phyloP scores from a whole-genome alignment of 2,329 filamentous ascomycete genomes.

The Immersiporthe knoxdaviesiana region DNA sequence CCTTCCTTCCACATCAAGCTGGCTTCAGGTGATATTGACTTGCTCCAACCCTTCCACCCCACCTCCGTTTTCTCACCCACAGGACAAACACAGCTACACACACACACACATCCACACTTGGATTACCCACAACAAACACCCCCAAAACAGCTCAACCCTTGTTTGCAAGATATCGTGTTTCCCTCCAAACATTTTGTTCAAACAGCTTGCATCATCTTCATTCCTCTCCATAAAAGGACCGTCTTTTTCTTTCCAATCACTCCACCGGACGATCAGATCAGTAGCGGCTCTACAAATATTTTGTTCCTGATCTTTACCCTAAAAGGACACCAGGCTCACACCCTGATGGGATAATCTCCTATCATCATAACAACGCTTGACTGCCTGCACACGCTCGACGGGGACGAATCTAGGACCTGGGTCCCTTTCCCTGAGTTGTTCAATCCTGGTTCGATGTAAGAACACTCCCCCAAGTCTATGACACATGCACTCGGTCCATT shows the following conservation, averaged over 20 bases:
- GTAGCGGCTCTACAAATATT: too few species aligned
- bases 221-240: too few species aligned
- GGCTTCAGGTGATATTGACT: background rate
- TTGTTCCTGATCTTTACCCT: background rate
- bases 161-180: background rate
- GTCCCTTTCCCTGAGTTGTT: constrained; percentile 2
- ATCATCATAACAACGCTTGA: background rate
- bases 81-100: background rate
- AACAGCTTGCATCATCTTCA: background rate
- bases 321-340: background rate
- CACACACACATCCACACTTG: background rate
- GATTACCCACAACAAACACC: background rate
- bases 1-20: background rate
- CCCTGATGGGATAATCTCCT: background rate
- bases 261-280: background rate
- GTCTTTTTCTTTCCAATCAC: too few species aligned
- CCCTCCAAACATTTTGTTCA: background rate
- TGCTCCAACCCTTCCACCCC: background rate
- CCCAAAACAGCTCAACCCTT: background rate
- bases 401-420: background rate
- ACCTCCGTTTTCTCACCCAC: background rate
- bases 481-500: constrained; percentile 26
- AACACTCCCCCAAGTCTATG: constrained; percentile 21
- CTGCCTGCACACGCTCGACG: background rate
- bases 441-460: constrained; percentile 22